phyloP scores from a whole-genome alignment of 352 stramenopile species.

The Thraustochytrium striatum region DNA sequence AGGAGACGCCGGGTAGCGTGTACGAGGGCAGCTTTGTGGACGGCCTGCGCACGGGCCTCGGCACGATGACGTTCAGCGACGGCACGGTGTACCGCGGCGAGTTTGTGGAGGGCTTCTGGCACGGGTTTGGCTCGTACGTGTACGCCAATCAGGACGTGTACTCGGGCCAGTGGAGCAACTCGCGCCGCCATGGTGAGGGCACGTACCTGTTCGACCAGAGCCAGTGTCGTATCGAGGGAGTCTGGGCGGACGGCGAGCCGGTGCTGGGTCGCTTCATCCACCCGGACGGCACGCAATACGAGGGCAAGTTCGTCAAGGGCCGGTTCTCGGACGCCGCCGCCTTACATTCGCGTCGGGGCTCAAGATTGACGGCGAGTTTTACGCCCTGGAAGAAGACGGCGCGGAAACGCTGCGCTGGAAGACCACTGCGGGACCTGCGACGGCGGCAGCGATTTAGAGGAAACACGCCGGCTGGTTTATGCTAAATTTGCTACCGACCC shows the following conservation, averaged over 20 bases:
- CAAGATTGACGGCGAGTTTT: constrained; percentile 12
- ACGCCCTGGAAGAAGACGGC: not conserved
- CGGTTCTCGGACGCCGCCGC: constrained; percentile 1
- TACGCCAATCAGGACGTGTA: constrained; percentile 57
- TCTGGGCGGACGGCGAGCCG: constrained; percentile 25
- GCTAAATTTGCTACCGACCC: no score
- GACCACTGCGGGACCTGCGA: no score
- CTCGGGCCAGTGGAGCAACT: constrained; percentile 60
- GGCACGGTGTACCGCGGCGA: constrained; percentile 58
- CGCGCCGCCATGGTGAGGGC: constrained; percentile 60
- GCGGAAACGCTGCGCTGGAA: not conserved
- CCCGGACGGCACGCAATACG: constrained; percentile 37
- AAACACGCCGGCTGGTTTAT: no score
- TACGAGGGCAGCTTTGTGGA: constrained; percentile 58
- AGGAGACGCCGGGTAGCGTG: constrained; percentile 49
- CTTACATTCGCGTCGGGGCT: constrained; percentile 28
- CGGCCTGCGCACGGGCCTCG: constrained; percentile 54
- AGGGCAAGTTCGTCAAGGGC: not conserved
- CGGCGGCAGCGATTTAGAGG: no score
- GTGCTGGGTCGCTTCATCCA: constrained; percentile 28
- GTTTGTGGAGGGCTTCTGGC: constrained; percentile 60
- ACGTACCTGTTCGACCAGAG: constrained; percentile 59
- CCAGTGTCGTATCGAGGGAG: constrained; percentile 24
- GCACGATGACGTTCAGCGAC: constrained; percentile 60
- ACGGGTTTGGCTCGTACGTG: constrained; percentile 59